These are phyloP conservation scores for Blastobotrys arbuscula DNA, from an alignment of 1,139 yeast species.

Conservation along the genomic window DNA sequence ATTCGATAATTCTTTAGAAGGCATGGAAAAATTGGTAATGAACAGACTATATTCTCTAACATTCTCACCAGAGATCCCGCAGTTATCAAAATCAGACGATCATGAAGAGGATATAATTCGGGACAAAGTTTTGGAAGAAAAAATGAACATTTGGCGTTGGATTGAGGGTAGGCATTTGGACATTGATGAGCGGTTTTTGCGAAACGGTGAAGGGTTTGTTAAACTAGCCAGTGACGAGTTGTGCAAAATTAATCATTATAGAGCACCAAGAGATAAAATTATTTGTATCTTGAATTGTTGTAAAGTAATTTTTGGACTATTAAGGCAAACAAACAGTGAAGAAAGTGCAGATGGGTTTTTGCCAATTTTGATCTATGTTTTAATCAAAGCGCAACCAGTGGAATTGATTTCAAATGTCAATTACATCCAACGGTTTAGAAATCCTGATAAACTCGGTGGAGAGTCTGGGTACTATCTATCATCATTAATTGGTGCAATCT, in stretches of 20 bases:
- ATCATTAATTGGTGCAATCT: conserved; percentile 79
- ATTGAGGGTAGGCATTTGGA: conserved; percentile 77
- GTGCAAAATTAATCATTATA: conserved; percentile 67
- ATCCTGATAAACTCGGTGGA: conserved; percentile 69
- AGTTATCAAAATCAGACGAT: conserved; percentile 40
- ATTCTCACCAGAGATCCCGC: conserved; percentile 68
- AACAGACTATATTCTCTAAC: conserved; percentile 73
- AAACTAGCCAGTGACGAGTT: conserved; percentile 65
- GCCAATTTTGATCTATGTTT: conserved; percentile 76
- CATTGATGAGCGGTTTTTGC: conserved; percentile 46
- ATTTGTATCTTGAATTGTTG: conserved; percentile 88
- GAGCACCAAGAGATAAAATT: conserved; percentile 93
- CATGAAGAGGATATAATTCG: conserved; percentile 57
- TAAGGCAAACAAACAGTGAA: conserved; percentile 59
- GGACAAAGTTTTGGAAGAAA: conserved; percentile 53
- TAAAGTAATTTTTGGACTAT: conserved; percentile 81
- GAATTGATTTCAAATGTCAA: conserved; percentile 69
- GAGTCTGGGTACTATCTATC: conserved; percentile 86
- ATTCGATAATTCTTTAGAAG: conserved; percentile 75
- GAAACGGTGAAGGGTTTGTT: conserved; percentile 53
- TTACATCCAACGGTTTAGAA: conserved; percentile 80
- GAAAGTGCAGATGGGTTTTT: conserved; percentile 93
- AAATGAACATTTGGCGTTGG: conserved; percentile 67
- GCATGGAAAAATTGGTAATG: conserved; percentile 89
- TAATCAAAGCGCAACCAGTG: conserved; percentile 59